These are phyloP conservation scores for Glomus cerebriforme DNA, from an alignment of 192 early-diverging fungal species.

Conservation along the genomic window DNA sequence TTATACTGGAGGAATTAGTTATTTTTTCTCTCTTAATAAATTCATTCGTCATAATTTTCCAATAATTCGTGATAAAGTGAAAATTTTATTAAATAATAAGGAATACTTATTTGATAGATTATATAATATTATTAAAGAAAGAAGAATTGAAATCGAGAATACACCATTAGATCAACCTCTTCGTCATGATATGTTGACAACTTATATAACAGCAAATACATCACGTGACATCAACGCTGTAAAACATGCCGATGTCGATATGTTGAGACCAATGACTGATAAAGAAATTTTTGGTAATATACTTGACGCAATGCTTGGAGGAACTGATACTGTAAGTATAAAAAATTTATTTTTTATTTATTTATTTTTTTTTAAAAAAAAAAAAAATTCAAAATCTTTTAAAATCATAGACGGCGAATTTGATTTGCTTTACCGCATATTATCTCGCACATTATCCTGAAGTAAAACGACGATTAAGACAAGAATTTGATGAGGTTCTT, in stretches of 20 bases:
- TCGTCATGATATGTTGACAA: background rate
- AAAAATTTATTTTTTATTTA: background rate
- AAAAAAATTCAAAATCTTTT: background rate
- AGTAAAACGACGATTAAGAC: background rate
- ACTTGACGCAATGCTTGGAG: background rate
- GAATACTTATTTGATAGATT: background rate
- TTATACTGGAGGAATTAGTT: background rate
- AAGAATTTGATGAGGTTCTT: background rate
- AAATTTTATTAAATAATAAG: background rate
- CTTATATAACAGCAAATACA: constrained; percentile 5
- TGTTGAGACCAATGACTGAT: constrained; percentile 12
- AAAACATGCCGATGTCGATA: background rate
- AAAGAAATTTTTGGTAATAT: constrained; percentile 4
- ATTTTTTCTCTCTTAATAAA: background rate
- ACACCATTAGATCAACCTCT: background rate
- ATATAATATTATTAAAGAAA: background rate
- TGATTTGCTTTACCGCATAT: background rate
- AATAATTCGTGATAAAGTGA: background rate
- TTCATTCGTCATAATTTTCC: background rate
- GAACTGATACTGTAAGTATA: constrained; percentile 8
- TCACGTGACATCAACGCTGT: background rate
- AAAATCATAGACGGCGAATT: constrained; percentile 10
- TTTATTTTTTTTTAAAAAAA: background rate
- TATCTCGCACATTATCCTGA: constrained; percentile 8
- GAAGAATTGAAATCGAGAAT: constrained; percentile 7